Percentiles rank a stretch among this genome's conserved stretches.
These are phyloP conservation scores for Coffea humblotiana DNA, from an alignment of 305 asterid genomes.

Conservation along the genomic window DNA sequence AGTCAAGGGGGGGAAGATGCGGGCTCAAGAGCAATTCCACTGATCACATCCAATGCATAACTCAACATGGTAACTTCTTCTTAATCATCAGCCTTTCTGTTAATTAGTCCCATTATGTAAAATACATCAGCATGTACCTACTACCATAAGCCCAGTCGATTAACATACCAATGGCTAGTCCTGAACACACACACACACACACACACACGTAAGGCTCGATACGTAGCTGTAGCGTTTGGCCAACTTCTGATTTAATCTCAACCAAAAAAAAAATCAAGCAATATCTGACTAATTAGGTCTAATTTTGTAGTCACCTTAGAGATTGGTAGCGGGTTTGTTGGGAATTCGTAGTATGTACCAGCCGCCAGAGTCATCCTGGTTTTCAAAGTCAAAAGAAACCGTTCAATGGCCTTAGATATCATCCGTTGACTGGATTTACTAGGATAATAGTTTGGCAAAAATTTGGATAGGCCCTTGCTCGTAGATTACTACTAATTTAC, in stretches of 20 bases:
- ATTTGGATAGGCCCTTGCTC: too few relatives aligned
- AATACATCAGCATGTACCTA: too few relatives aligned
- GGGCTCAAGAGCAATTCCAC: constrained; percentile 27
- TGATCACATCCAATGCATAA: constrained; percentile 33
- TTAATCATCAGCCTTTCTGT: neutral
- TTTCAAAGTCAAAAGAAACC: too few relatives aligned
- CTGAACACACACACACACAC: too few relatives aligned
- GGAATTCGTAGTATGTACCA: neutral
- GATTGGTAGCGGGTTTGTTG: neutral
- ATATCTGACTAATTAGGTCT: neutral
- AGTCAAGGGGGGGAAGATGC: constrained; percentile 42
- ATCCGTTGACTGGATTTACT: too few relatives aligned
- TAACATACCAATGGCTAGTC: too few relatives aligned
- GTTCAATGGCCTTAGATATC: neutral
- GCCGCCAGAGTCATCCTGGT: too few relatives aligned
- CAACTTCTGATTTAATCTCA: neutral
- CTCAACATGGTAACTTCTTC: constrained; percentile 3
- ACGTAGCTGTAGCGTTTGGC: neutral
- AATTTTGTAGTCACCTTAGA: neutral
- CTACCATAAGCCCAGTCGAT: too few relatives aligned
- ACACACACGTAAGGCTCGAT: too few relatives aligned
- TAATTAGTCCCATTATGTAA: neutral
- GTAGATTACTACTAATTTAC: too few relatives aligned
- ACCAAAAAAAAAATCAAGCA: neutral
- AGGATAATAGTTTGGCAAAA: too few relatives aligned